These are phyloP conservation scores for Colletotrichum falcatum DNA, from an alignment of 2,329 filamentous ascomycete species.

Conservation along the genomic window DNA sequence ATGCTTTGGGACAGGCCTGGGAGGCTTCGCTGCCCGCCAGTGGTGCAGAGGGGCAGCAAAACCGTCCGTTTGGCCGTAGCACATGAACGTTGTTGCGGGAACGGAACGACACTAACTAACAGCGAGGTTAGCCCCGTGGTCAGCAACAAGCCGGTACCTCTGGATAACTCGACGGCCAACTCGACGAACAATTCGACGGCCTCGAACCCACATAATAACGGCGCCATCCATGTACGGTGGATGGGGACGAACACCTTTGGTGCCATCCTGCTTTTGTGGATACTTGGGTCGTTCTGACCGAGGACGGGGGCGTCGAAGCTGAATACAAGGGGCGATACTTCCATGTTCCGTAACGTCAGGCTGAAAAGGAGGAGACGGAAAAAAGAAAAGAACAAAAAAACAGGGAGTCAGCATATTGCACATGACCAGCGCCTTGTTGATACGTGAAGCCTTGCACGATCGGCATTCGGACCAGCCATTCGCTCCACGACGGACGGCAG, in stretches of 20 bases:
- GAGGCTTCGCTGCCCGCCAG: background rate
- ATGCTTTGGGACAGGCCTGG: too few relatives aligned
- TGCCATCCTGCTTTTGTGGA: background rate
- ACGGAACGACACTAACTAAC: conserved; percentile 1
- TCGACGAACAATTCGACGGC: background rate
- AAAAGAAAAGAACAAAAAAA: too few relatives aligned
- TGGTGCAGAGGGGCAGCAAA: background rate
- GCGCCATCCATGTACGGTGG: background rate
- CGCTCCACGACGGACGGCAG: background rate
- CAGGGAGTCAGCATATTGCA: background rate
- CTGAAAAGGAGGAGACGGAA: too few relatives aligned
- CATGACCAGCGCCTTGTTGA: background rate
- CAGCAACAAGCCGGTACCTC: background rate
- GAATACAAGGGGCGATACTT: background rate
- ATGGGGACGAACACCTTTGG: background rate
- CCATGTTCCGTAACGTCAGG: background rate
- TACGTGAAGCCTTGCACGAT: background rate
- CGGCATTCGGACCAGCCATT: background rate
- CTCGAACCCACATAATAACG: background rate
- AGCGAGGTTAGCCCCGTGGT: background rate
- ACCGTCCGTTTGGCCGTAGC: background rate
- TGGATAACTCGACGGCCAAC: background rate
- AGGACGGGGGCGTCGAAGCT: background rate
- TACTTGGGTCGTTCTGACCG: background rate
- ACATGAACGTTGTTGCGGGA: background rate